A percentile compares a stretch with the other conserved stretches of the same genome.
Conservation (phyloP, 2,329 filamentous ascomycete genomes). For the Fusarium sp. region DNA sequence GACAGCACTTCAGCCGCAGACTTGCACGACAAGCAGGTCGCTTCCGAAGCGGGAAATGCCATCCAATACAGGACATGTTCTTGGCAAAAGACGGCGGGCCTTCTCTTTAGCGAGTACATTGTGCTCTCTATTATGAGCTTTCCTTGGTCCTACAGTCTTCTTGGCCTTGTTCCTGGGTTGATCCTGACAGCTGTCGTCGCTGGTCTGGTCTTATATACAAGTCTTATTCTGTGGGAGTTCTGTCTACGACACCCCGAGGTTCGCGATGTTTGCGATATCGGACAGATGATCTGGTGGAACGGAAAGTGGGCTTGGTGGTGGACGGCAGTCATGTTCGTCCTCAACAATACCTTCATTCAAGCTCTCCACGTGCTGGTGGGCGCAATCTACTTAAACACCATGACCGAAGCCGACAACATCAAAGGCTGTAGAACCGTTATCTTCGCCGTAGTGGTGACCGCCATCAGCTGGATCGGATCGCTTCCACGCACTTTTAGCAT, state of each 20-base stretch:
- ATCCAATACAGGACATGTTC: constrained; percentile 94
- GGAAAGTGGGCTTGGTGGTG: constrained; percentile 75
- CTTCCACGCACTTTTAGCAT: constrained; percentile 86
- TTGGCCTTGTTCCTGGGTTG: constrained; percentile 84
- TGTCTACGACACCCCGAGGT: constrained; percentile 90
- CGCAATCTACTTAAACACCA: constrained; percentile 89
- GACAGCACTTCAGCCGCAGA: constrained; percentile 56
- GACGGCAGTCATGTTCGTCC: constrained; percentile 84
- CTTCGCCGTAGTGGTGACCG: constrained; percentile 77
- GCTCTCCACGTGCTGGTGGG: constrained; percentile 83
- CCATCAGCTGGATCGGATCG: constrained; percentile 81
- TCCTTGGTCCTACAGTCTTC: constrained; percentile 87
- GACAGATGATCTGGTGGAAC: constrained; percentile 90
- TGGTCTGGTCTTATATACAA: constrained; percentile 81
- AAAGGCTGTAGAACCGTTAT: constrained; percentile 77
- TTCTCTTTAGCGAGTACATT: constrained; percentile 95
- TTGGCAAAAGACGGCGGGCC: constrained; percentile 92
- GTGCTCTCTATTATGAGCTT: constrained; percentile 93
- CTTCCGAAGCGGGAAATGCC: constrained; percentile 77
- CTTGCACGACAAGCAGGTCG: constrained; percentile 73
- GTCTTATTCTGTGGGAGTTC: constrained; percentile 75
- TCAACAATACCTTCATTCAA: constrained; percentile 94
- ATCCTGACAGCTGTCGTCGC: constrained; percentile 85
- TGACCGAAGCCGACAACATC: constrained; percentile 73
- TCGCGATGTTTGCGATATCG: constrained; percentile 91